Percentiles rank a stretch among this genome's conserved stretches.
Evolutionary conservation across 306 rosid genomes (phyloP).

Genomic region (Trifolium fragiferum): DNA sequence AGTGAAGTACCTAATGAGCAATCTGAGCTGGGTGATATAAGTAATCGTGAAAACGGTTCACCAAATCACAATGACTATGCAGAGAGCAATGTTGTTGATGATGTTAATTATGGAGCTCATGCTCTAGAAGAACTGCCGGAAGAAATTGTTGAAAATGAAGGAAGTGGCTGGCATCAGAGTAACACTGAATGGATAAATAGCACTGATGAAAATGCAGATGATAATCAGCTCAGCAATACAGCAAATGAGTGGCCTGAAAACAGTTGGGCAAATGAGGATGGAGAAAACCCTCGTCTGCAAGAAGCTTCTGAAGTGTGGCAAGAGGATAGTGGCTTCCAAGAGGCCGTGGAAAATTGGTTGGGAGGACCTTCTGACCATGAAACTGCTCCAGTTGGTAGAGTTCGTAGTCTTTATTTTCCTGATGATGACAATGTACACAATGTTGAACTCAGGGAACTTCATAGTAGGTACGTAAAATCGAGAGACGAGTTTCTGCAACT

Average conservation of each 20-base stretch:
- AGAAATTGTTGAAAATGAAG: constrained; percentile 52
- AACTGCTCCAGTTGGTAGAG: constrained; percentile 54
- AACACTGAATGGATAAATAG: constrained; percentile 55
- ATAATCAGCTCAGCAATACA: constrained; percentile 52
- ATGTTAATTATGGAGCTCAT: constrained; percentile 49
- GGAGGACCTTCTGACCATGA: constrained; percentile 69
- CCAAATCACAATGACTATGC: constrained; percentile 29
- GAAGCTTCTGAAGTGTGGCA: constrained; percentile 68
- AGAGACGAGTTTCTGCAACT: constrained; percentile 23
- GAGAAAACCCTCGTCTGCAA: constrained; percentile 58
- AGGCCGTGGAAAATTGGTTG: constrained; percentile 82
- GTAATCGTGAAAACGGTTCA: constrained; percentile 35
- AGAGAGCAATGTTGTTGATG: constrained; percentile 45
- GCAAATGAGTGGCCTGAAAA: constrained; percentile 60
- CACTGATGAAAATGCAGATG: constrained; percentile 45
- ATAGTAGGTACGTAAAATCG: constrained; percentile 63
- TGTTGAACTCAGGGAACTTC: constrained; percentile 86
- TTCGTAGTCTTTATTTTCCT: constrained; percentile 66
- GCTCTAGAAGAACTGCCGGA: constrained; percentile 57
- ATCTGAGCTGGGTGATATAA: constrained; percentile 49
- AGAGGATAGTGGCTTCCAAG: constrained; percentile 70
- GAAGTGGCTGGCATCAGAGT: constrained; percentile 52
- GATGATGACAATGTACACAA: constrained; percentile 77
- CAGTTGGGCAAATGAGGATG: constrained; percentile 51
- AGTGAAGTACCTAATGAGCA: constrained; percentile 48